Conservation (phyloP, 2,329 filamentous ascomycete species). For the Rhynchosporium secalis region DNA sequence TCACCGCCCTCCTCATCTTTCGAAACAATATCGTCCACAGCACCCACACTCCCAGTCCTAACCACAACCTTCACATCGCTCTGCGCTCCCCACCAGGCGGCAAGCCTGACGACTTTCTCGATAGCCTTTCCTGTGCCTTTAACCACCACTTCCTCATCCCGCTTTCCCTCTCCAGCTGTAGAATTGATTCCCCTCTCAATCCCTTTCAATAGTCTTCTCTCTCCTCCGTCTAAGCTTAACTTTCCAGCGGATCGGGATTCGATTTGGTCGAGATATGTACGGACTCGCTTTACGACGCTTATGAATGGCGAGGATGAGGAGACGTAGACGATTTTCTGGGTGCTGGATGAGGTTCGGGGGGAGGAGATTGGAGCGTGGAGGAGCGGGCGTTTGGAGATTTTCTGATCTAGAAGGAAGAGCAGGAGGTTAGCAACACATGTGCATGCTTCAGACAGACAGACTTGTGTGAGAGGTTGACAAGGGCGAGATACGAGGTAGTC, state of each 20-base stretch:
- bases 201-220: slow-evolving; percentile 20
- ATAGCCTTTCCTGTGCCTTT: slow-evolving; percentile 40
- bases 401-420: slow-evolving; percentile 32
- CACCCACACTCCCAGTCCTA: slow-evolving; percentile 38
- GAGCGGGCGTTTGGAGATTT: slow-evolving; percentile 40
- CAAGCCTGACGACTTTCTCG: slow-evolving; percentile 35
- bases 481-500: no score
- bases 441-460: no score
- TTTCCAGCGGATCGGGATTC: slow-evolving; percentile 32
- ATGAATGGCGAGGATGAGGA: slow-evolving; percentile 37
- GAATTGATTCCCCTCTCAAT: slow-evolving; percentile 27
- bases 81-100: slow-evolving; percentile 34
- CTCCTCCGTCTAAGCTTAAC: slow-evolving; percentile 17
- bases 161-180: slow-evolving; percentile 21
- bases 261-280: slow-evolving; percentile 33
- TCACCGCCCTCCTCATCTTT: slow-evolving; percentile 14
- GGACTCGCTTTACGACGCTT: slow-evolving; percentile 37
- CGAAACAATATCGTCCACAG: slow-evolving; percentile 40
- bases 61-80: slow-evolving; percentile 35
- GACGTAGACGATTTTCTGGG: slow-evolving; percentile 38
- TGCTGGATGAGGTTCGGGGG: slow-evolving; percentile 26
- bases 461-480: no score
- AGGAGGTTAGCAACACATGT: no score
- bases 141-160: slow-evolving; percentile 36
- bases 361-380: slow-evolving; percentile 37